Evolutionary conservation across 768 basidiomycete genomes (phyloP), one percentile per base, ranked within the genome.

Genomic region (Lactarius trivialis): DNA sequence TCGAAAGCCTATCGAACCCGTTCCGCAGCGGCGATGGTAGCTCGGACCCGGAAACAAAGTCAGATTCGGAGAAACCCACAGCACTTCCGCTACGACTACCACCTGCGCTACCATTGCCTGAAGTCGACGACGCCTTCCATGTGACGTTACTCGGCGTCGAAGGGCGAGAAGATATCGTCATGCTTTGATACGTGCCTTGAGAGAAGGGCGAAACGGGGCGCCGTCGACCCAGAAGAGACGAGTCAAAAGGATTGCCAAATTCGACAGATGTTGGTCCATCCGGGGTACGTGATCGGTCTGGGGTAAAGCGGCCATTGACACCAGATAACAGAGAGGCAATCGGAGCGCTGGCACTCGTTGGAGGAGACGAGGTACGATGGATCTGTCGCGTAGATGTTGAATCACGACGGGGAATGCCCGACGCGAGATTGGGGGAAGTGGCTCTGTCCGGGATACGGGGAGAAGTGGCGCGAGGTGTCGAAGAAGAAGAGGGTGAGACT

Each of bases 401-500:
- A 60, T 81, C 83, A 58, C 81, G 81, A 68, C 82, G 77, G 36
- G 76, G 71, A 26, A 82, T 70, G 50, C 71, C 72, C 24, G 80
- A 72, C 32, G 76, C 65, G 24, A 74, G 39, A 41, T 71, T 74
- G 55, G 75, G 78, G 61, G 73, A 77, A 34, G 70, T 72, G 65
- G 64, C 60, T 39, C 70, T 71, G 55, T 69, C 67, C 21, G 65
- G 74, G 60, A 76, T 74, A 51, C 78, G 78, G 48, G 86, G 86
- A 0, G 87, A 86, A 19, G 84, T 85, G 19, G 91, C 90, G 58
- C 91, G 86, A 60, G 91, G 91, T 4, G 91, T 93, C 26, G 77
- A 76, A 37, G 81, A 80, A 52, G 86, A 85, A 0, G 86, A 88
- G 61, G 83, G 86, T 9, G 84, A 84, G 49, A 83, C 82, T 62